Conservation (phyloP, 306 rosid genomes). For the Quercus bicolor region DNA sequence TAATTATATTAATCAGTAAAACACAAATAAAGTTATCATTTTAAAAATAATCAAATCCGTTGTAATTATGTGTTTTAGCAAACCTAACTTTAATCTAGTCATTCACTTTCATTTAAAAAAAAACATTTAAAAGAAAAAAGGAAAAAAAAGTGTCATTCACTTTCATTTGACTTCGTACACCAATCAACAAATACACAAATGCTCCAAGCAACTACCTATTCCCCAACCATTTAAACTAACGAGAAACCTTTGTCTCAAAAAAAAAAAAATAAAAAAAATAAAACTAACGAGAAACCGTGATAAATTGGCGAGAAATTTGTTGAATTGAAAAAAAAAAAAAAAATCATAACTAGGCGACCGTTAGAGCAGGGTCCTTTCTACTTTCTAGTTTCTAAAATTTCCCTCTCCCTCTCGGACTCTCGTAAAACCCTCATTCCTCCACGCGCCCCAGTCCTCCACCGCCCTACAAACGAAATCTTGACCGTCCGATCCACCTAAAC, state of each 20-base stretch:
- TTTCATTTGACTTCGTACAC: not conserved
- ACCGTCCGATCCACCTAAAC: too few species aligned
- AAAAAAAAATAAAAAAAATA: too few species aligned
- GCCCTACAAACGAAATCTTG: too few species aligned
- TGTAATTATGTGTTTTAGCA: too few species aligned
- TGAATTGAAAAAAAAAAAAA: not conserved
- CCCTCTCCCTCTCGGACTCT: not conserved
- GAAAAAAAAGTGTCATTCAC: not conserved
- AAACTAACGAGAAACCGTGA: not conserved
- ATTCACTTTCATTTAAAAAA: too few species aligned
- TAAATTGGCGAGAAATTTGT: not conserved
- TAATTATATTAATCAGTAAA: too few species aligned
- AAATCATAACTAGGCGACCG: constrained; percentile 17
- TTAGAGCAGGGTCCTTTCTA: not conserved
- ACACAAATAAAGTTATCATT: too few species aligned
- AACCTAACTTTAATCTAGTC: too few species aligned
- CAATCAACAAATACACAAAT: too few species aligned
- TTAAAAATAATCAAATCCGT: too few species aligned
- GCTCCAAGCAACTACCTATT: too few species aligned
- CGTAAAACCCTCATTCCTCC: not conserved
- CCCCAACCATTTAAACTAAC: not conserved
- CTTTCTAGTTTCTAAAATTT: not conserved
- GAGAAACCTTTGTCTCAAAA: not conserved
- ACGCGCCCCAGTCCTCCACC: not conserved
- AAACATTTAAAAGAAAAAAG: not conserved